Conservation (phyloP, 1,139 yeast species). For the Casaregolazyma lundiana region DNA sequence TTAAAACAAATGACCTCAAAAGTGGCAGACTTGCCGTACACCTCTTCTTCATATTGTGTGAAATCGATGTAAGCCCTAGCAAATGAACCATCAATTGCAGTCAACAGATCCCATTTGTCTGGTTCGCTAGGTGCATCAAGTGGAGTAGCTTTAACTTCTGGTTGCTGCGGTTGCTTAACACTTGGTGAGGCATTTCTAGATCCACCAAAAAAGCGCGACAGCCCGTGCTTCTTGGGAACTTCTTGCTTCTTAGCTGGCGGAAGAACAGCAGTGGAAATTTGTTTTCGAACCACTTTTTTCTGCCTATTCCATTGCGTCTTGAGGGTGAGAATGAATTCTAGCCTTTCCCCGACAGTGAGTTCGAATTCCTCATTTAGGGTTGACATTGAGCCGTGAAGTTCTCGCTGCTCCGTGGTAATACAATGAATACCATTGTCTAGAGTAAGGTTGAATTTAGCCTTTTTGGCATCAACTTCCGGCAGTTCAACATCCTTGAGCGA, state of each 20-base stretch:
- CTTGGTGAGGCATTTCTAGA: constrained; percentile 12
- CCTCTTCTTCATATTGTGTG: constrained; percentile 50
- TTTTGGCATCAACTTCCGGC: constrained; percentile 50
- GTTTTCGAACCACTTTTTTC: constrained; percentile 34
- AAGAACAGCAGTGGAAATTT: constrained; percentile 10
- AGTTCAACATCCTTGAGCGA: constrained; percentile 54
- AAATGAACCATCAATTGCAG: constrained; percentile 86
- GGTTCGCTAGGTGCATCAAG: constrained; percentile 1
- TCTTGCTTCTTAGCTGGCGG: constrained; percentile 11
- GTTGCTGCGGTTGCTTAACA: constrained; percentile 8
- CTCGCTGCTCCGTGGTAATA: constrained; percentile 64
- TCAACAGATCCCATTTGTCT: constrained; percentile 27
- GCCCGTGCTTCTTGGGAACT: constrained; percentile 13
- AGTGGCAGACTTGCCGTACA: constrained; percentile 50
- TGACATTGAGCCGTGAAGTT: constrained; percentile 40
- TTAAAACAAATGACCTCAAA: constrained; percentile 63
- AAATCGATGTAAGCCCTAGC: constrained; percentile 69
- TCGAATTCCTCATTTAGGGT: constrained; percentile 79
- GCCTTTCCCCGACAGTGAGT: constrained; percentile 58
- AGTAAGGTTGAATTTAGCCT: constrained; percentile 64
- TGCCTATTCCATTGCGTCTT: constrained; percentile 56
- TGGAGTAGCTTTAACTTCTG: constrained; percentile 11
- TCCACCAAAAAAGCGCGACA: constrained; percentile 21
- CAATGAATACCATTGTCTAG: constrained; percentile 90
- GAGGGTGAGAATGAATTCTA: constrained; percentile 70